Percentiles rank a stretch among this genome's conserved stretches.
Evolutionary conservation across 305 asterid genomes (phyloP).

Genomic region (Withania somnifera): DNA sequence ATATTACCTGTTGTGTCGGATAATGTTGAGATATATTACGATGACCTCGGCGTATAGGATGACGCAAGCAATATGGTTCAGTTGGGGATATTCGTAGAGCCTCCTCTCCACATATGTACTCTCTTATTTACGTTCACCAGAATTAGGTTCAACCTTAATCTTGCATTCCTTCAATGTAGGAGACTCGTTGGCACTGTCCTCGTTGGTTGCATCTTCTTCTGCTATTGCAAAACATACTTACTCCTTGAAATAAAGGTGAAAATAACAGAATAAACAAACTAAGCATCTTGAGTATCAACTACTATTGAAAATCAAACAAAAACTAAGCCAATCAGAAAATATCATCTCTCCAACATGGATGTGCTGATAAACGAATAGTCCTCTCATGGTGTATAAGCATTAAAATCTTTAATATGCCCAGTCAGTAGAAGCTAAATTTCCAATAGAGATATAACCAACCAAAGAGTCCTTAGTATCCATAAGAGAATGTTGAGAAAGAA

Average conservation of each 20-base stretch:
- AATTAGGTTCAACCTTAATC: slow-evolving; percentile 31
- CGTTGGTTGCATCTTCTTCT: neutral
- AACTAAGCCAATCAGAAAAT: neutral
- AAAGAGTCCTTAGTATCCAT: neutral
- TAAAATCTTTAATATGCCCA: neutral
- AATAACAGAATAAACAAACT: neutral
- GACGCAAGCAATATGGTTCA: slow-evolving; percentile 83
- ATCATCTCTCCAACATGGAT: neutral
- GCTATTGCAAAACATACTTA: neutral
- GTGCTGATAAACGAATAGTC: neutral
- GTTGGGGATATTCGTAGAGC: slow-evolving; percentile 68
- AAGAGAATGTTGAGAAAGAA: neutral
- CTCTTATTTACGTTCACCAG: slow-evolving; percentile 45
- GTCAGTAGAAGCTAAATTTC: neutral
- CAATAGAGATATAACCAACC: neutral
- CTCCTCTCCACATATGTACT: slow-evolving; percentile 86
- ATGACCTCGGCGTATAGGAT: slow-evolving; percentile 97
- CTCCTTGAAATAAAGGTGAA: neutral
- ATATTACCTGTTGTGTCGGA: slow-evolving; percentile 77
- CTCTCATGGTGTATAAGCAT: neutral
- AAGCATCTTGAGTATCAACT: neutral
- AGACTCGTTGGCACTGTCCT: slow-evolving; percentile 27
- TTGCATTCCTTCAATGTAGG: slow-evolving; percentile 28
- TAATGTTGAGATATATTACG: slow-evolving; percentile 78
- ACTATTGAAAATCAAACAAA: neutral